These are phyloP conservation scores for Phylloporus rhodoxanthus DNA, from an alignment of 768 basidiomycete species.

Conservation along the genomic window DNA sequence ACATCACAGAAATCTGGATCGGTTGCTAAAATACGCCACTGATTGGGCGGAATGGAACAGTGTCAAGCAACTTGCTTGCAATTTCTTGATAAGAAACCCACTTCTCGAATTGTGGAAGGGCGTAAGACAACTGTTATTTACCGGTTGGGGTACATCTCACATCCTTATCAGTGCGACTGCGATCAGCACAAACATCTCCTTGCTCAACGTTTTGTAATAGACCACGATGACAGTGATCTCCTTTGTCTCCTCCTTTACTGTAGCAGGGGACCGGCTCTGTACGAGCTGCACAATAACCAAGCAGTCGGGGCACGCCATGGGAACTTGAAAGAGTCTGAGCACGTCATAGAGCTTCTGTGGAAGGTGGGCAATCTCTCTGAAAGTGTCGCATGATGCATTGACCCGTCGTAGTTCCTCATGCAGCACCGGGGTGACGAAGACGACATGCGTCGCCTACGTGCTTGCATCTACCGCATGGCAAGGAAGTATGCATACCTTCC, in stretches of 20 bases:
- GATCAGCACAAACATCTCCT: constrained; percentile 5
- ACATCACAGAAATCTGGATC: constrained; percentile 5
- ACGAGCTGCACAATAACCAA: not conserved
- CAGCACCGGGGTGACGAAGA: not conserved
- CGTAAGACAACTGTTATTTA: constrained; percentile 5
- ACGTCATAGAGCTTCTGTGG: constrained; percentile 22
- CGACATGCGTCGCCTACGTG: constrained; percentile 11
- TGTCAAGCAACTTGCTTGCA: constrained; percentile 14
- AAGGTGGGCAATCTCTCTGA: constrained; percentile 7
- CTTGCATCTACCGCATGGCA: constrained; percentile 24
- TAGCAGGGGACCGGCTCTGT: constrained; percentile 13
- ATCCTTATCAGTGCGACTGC: constrained; percentile 11
- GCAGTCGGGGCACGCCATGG: not conserved
- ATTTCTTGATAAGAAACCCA: constrained; percentile 13
- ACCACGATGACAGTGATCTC: constrained; percentile 15
- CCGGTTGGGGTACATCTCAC: not conserved
- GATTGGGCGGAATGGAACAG: constrained; percentile 14
- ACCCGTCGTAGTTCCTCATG: constrained; percentile 12
- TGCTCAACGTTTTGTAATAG: not conserved
- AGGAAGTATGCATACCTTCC: constrained; percentile 26
- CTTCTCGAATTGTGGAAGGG: constrained; percentile 5
- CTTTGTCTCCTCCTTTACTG: constrained; percentile 18
- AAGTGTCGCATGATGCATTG: not conserved
- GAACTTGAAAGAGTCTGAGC: constrained; percentile 9
- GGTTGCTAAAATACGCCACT: constrained; percentile 4